A percentile compares a stretch with the other conserved stretches of the same genome.
These are phyloP conservation scores for Diaporthe capsici DNA, from an alignment of 2,329 filamentous ascomycete genomes.

Conservation along the genomic window DNA sequence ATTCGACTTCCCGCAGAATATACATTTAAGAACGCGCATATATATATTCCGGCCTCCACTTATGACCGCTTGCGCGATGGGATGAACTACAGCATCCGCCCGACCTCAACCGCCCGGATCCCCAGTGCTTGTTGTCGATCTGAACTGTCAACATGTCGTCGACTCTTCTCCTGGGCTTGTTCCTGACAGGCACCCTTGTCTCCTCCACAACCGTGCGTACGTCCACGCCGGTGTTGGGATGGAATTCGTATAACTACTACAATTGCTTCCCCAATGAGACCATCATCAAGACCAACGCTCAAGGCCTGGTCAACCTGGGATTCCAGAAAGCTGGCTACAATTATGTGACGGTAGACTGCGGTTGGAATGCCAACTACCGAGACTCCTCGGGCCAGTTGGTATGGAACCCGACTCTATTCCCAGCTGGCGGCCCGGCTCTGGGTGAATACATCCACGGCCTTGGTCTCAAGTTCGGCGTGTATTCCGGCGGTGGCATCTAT, in stretches of 20 bases:
- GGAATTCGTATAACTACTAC: conserved; percentile 73
- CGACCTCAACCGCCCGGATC: background rate
- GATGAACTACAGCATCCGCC: background rate
- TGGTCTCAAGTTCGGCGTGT: conserved; percentile 67
- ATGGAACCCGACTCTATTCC: conserved; percentile 65
- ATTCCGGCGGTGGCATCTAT: conserved; percentile 63
- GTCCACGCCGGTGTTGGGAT: conserved; percentile 62
- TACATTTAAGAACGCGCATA: background rate
- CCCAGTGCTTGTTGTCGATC: background rate
- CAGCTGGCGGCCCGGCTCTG: conserved; percentile 63
- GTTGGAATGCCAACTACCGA: conserved; percentile 62
- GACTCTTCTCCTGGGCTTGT: conserved; percentile 14
- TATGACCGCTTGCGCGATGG: background rate
- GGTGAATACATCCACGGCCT: conserved; percentile 64
- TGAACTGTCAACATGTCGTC: conserved; percentile 19
- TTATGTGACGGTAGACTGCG: conserved; percentile 71
- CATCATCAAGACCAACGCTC: conserved; percentile 65
- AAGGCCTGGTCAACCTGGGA: conserved; percentile 66
- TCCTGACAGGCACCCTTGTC: conserved; percentile 33
- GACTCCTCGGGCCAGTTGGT: conserved; percentile 61
- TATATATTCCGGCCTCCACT: background rate
- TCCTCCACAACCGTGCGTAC: conserved; percentile 39
- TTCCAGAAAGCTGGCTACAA: conserved; percentile 67
- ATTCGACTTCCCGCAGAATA: background rate
- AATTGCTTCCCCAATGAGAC: conserved; percentile 62